A percentile compares a stretch with the other conserved stretches of the same genome.
These are phyloP conservation scores for Schizochytrium sp. DNA, from an alignment of 108 stramenopile species.

Conservation along the genomic window DNA sequence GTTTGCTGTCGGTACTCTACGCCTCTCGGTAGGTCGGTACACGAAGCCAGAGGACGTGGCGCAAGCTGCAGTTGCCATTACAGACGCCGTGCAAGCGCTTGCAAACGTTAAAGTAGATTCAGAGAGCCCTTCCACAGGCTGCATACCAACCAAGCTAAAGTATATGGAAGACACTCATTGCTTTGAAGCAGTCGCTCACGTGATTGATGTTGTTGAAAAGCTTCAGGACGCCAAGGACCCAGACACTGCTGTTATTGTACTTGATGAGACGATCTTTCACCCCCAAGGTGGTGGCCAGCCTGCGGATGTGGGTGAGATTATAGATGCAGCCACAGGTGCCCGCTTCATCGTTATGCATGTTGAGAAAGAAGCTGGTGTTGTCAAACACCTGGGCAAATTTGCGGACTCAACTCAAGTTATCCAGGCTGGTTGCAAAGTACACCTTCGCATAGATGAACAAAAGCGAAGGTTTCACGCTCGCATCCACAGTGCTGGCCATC, in stretches of 20 bases:
- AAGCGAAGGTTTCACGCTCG: constrained; percentile 79
- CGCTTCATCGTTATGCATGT: constrained; percentile 44
- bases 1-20: constrained; percentile 87
- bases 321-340: neutral
- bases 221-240: neutral
- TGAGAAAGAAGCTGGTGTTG: constrained; percentile 77
- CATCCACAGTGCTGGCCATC: constrained; percentile 88
- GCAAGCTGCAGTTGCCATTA: constrained; percentile 71
- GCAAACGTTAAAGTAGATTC: neutral
- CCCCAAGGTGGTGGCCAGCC: constrained; percentile 89
- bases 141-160: neutral
- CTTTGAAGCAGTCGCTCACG: neutral
- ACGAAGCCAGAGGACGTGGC: constrained; percentile 86
- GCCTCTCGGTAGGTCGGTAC: constrained; percentile 88
- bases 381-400: constrained; percentile 69
- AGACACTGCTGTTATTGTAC: constrained; percentile 35
- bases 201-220: neutral
- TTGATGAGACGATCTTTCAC: constrained; percentile 83
- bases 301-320: constrained; percentile 79
- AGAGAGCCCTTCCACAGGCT: neutral
- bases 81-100: neutral
- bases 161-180: constrained; percentile 41
- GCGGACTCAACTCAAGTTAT: constrained; percentile 47
- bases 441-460: constrained; percentile 74
- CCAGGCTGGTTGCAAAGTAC: constrained; percentile 68